Base-by-base conservation (phyloP, 768 basidiomycete species). In the Tylopilus sp. region DNA sequence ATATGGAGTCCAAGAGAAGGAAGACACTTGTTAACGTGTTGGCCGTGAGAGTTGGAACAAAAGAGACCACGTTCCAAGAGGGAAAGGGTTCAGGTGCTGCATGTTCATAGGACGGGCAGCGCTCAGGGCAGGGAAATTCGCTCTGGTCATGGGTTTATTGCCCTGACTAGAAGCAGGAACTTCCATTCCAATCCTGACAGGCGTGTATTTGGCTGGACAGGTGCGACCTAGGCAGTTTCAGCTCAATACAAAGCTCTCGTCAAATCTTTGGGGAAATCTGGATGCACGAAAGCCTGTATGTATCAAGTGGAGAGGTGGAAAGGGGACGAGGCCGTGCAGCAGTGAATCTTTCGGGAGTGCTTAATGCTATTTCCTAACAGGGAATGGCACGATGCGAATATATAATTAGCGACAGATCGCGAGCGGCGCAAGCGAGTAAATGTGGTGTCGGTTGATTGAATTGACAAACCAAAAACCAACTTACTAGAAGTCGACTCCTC, bases 81-180 rank as follows among this genome's bases (percentile, higher is more conserved):
- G 36, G 7, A 18, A 20, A 38, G 5, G 11, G 13, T 13, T 11
- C n/a, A 12, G 22, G 20, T 42, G 17, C 40, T 25, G 15, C 6
- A 26, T 5, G 17, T 2, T 33, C 15, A 35, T 17, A 4, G 33
- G 10, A 40, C 2, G 35, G 22, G 6, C 13, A n/a, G 22, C 15
- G n/a, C 9, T 25, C 39, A 35, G 40, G 18, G 43, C 8, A 6
- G 22, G 40, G 22, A 23, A 33, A 13, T 33, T 15, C 17, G 12
- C 35, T 15, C 22, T 46, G 20, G 40, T 33, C 55, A 52, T 47
- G 35, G 3, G 44, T 40, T 49, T 20, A 4, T 22, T 18, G 30
- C 50, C 56, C 56, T 53, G 57, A 30, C 47, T 42, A 57, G 55
- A 57, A 57, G 56, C 43, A 25, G 22, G 10, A 26, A 28, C 17